Evolutionary conservation across 257 asterid genomes (phyloP), one percentile per base, ranked within the genome.

Genomic region (Galeopsis tetrahit): DNA sequence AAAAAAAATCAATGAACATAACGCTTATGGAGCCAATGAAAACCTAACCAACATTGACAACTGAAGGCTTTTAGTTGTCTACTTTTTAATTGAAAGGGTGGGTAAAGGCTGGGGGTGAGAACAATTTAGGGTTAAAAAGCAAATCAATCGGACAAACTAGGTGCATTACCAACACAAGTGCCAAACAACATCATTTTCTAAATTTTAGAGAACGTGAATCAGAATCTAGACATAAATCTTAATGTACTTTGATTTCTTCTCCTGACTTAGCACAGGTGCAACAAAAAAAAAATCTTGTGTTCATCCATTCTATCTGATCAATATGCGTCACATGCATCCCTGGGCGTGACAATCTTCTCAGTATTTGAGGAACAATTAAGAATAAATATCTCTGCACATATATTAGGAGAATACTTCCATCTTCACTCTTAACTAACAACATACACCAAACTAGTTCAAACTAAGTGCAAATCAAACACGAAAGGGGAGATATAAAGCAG

Each of bases 391-490:
- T 46, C 2, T 21, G 53, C 17, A 35, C 38, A 62, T 21, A 42
- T 3, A 59, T 33, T 14, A 7, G 14, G 28, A 75, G 4, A 52
- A 31, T 7, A 48, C 42, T 13, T 39, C 8, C 43, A 17, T 17
- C 48, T 28, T 46, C 49, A 38, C 11, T 57, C 60, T 5, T 3
- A 59, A 55, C 51, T 7, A 14, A 53, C 14, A 44, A 46, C 10
- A 39, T 17, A 7, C 6, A 35, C 63, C 44, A 38, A 66, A 15
- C 10, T 8, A 10, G 10, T 40, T 5, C 77, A 40, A 53, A 43
- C 9, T 43, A 55, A 40, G 43, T 2, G 68, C 10, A 28, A 68
- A 62, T 40, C 74, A 71, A 53, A 46, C 73, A 63, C 10, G 8
- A 43, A 73, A 1, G 14, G n/a, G 60, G 65, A 66, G 62, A 28